Evolutionary conservation across 148 eudicot species (phyloP).

Genomic region (Camellia sinensis): DNA sequence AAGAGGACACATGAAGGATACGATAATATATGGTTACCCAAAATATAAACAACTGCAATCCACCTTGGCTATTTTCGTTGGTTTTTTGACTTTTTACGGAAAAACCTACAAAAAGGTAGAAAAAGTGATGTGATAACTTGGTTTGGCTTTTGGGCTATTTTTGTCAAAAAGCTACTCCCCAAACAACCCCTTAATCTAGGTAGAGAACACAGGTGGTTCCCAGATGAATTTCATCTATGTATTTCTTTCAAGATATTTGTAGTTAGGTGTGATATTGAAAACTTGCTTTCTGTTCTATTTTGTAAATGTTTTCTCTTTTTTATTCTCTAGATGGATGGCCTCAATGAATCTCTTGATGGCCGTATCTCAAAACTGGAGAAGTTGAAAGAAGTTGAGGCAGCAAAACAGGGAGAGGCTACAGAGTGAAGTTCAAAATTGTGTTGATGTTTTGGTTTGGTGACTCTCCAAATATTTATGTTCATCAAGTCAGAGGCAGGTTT

Average conservation of each 20-base stretch:
- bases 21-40: no score
- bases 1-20: no score
- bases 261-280: neutral
- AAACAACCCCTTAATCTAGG: no score
- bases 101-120: no score
- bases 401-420: constrained; percentile 49
- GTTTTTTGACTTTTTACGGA: no score
- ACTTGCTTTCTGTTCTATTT: neutral
- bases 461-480: neutral
- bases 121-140: no score
- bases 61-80: no score
- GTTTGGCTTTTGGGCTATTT: no score
- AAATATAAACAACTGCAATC: no score
- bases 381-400: constrained; percentile 51
- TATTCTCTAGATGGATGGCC: constrained; percentile 45
- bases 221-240: neutral
- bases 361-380: constrained; percentile 64
- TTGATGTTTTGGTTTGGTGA: neutral
- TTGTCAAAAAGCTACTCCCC: no score
- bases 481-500: neutral
- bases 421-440: constrained; percentile 26
- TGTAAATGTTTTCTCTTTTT: neutral
- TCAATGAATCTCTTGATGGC: constrained; percentile 60
- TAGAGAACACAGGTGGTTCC: no score
- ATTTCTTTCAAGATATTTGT: neutral